Evolutionary conservation across 768 basidiomycete species (phyloP).

Genomic region (Trametes cingulata): DNA sequence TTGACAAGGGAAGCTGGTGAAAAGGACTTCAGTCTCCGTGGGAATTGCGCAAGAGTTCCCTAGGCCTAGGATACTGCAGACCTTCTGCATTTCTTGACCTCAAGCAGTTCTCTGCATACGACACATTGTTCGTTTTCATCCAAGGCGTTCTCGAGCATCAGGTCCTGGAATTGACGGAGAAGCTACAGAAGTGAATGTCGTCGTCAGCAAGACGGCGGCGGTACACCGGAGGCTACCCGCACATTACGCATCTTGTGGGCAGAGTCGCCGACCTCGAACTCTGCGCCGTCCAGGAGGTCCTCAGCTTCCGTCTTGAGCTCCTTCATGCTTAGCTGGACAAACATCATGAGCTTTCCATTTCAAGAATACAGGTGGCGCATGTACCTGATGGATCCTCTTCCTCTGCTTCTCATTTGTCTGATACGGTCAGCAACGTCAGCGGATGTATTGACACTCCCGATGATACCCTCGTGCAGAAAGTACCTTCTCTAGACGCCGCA

Average conservation of each 20-base stretch:
- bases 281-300: constrained; percentile 35
- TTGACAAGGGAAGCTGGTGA: constrained; percentile 43
- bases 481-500: constrained; percentile 32
- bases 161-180: constrained; percentile 40
- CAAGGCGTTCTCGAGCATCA: constrained; percentile 39
- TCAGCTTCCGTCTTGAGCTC: constrained; percentile 41
- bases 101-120: constrained; percentile 39
- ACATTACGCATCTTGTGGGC: constrained; percentile 46
- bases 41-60: not conserved
- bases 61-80: constrained; percentile 15
- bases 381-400: constrained; percentile 26
- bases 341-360: not conserved
- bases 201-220: not conserved
- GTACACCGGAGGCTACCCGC: not conserved
- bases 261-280: constrained; percentile 36
- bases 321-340: constrained; percentile 30
- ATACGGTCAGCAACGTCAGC: not conserved
- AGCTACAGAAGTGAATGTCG: constrained; percentile 32
- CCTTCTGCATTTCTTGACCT: constrained; percentile 39
- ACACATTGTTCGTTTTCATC: constrained; percentile 41
- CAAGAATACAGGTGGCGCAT: no score
- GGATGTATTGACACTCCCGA: not conserved
- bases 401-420: constrained; percentile 29
- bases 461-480: not conserved
- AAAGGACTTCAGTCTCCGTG: not conserved